Evolutionary conservation across 768 basidiomycete genomes (phyloP).

Genomic region (Gyrodon lividus): DNA sequence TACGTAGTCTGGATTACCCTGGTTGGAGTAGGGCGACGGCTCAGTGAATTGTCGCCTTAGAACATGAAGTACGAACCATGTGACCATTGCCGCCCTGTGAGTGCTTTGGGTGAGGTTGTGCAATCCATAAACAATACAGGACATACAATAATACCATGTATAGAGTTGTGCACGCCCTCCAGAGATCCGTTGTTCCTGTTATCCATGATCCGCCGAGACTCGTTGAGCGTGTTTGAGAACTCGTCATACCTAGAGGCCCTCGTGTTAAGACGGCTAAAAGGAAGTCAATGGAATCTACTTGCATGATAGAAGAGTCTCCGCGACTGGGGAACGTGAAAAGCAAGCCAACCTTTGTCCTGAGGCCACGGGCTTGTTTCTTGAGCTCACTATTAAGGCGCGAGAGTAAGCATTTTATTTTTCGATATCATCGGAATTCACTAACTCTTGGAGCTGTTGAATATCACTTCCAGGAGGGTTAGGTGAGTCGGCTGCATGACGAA

Average conservation of each 20-base stretch:
- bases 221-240: conserved; percentile 24
- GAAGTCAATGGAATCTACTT: background rate
- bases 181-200: conserved; percentile 19
- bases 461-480: conserved; percentile 14
- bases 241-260: conserved; percentile 25
- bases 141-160: conserved; percentile 21
- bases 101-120: background rate
- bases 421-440: background rate
- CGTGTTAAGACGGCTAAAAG: background rate
- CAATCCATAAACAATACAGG: background rate
- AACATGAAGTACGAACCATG: conserved; percentile 17
- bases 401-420: background rate
- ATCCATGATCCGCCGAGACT: conserved; percentile 16
- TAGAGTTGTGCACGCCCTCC: conserved; percentile 22
- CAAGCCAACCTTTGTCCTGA: conserved; percentile 16
- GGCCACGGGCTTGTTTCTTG: conserved; percentile 10
- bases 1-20: conserved; percentile 24
- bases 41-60: background rate
- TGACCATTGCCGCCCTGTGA: conserved; percentile 26
- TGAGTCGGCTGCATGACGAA: conserved; percentile 15
- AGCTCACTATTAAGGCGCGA: conserved; percentile 8
- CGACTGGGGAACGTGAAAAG: conserved; percentile 20
- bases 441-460: conserved; percentile 16
- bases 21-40: background rate
- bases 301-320: conserved; percentile 12